Percentiles rank a stretch among this genome's conserved stretches.
phyloP scores from a whole-genome alignment of 257 asterid genomes.

The Pogostemon cablin region DNA sequence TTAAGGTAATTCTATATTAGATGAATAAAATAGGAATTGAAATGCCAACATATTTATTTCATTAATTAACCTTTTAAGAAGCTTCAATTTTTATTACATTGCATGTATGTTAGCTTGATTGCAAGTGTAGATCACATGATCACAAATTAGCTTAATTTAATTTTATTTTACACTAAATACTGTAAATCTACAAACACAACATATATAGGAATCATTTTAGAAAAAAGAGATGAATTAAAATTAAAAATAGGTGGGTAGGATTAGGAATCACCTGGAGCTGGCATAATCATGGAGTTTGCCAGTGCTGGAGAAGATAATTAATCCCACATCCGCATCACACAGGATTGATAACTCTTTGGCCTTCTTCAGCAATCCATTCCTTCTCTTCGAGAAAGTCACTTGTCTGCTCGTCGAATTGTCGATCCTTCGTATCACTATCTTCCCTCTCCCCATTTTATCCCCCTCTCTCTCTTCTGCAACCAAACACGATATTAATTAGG shows the following conservation, averaged over 20 bases:
- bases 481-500: background rate
- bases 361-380: constrained; percentile 56
- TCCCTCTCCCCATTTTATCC: constrained; percentile 49
- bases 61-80: too few species aligned
- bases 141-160: too few species aligned
- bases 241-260: background rate
- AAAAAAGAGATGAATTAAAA: too few species aligned
- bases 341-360: constrained; percentile 53
- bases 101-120: too few species aligned
- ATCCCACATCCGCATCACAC: constrained; percentile 60
- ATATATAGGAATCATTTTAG: background rate
- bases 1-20: too few species aligned
- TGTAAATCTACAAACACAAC: background rate
- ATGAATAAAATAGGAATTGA: too few species aligned
- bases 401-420: constrained; percentile 56
- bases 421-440: constrained; percentile 52
- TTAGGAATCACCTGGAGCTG: constrained; percentile 41
- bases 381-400: constrained; percentile 55
- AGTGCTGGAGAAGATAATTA: constrained; percentile 53
- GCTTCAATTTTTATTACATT: too few species aligned
- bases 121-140: too few species aligned
- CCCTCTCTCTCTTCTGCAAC: background rate
- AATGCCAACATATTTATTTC: too few species aligned
- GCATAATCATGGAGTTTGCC: constrained; percentile 53
- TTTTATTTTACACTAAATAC: too few species aligned